Evolutionary conservation across 1,284 basidiomycete species (phyloP).

Genomic region (Kalmanozyma brasiliensis): DNA sequence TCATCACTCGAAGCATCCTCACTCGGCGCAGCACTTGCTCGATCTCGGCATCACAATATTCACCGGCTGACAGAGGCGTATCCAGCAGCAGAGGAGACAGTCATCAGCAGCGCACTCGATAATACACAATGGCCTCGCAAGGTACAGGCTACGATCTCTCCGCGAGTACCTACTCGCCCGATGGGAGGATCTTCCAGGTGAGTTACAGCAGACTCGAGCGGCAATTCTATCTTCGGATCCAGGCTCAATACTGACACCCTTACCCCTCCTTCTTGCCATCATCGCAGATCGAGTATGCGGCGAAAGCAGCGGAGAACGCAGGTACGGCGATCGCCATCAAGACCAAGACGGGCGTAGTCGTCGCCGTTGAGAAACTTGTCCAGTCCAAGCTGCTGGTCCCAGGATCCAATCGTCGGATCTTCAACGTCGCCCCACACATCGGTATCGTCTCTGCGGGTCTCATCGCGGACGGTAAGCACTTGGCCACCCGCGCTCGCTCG

Average conservation of each 20-base stretch:
- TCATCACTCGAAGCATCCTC: no score
- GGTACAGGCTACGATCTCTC: conserved; percentile 99
- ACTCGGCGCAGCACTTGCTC: no score
- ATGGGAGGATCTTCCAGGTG: conserved; percentile 92
- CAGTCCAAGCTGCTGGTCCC: conserved; percentile 96
- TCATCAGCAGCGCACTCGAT: background rate
- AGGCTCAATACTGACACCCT: background rate
- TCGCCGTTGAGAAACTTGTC: conserved; percentile 95
- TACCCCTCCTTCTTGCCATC: background rate
- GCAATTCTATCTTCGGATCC: background rate
- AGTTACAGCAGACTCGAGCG: background rate
- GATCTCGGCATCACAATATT: no score
- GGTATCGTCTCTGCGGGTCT: conserved; percentile 86
- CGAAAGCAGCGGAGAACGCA: conserved; percentile 97
- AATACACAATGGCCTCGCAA: conserved; percentile 84
- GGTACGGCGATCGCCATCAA: conserved; percentile 81
- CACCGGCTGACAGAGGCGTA: no score
- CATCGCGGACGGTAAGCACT: conserved; percentile 90
- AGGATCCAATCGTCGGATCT: conserved; percentile 90
- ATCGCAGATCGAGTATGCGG: conserved; percentile 88
- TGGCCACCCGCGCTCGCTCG: conserved; percentile 84
- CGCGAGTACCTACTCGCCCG: conserved; percentile 97
- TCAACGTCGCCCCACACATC: conserved; percentile 90
- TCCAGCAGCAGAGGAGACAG: no score
- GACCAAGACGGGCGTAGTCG: conserved; percentile 89